Evolutionary conservation across 495 filamentous ascomycete genomes (phyloP), one percentile per base, ranked within the genome.

Genomic region (Aspergillus affinis): DNA sequence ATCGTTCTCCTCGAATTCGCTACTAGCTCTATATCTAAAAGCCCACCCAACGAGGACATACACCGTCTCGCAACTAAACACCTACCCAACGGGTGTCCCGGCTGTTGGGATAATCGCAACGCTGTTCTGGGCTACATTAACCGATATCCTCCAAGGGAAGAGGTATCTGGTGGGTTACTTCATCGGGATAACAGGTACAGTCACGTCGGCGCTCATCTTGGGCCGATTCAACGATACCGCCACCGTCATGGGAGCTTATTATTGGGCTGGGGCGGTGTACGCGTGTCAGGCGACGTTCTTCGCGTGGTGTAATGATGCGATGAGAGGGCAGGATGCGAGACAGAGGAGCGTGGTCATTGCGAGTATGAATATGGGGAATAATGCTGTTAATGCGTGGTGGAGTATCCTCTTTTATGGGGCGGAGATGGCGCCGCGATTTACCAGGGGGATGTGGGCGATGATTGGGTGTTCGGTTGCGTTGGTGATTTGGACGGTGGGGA

Each of bases 371-470:
- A 72, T 82, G 67, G 76, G 79, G 6, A 81, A 75, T 52, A 83
- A 83, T 63, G 80, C 80, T 2, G 70, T 86, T 3, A 81, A 83
- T 59, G 79, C 81, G 1, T 86, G 81, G 81, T 89, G 86, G 86
- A 82, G 77, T 50, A 81, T 89, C 26, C 53, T 89, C 17, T 88
- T 89, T 66, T 89, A 88, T 60, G 79, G 78, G 2, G 83, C 84
- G 6, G 69, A 75, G 26, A 75, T 81, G 67, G 86, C 85, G 48
- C 85, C 85, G 15, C 76, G 76, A 65, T 88, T 88, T 60, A 83
- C 68, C 23, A 77, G 69, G 55, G 82, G 83, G 4, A 85, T 84
- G 82, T 85, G 80, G 74, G 81, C 83, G 46, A 85, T 86, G 82
- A 81, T 84, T 51, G 79, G 70, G 6, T 76, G 73, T 17, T 83